Evolutionary conservation across 176 grass and related monocot species (phyloP), one percentile per base, ranked within the genome.

Genomic region (Cenchrus purpureus): DNA sequence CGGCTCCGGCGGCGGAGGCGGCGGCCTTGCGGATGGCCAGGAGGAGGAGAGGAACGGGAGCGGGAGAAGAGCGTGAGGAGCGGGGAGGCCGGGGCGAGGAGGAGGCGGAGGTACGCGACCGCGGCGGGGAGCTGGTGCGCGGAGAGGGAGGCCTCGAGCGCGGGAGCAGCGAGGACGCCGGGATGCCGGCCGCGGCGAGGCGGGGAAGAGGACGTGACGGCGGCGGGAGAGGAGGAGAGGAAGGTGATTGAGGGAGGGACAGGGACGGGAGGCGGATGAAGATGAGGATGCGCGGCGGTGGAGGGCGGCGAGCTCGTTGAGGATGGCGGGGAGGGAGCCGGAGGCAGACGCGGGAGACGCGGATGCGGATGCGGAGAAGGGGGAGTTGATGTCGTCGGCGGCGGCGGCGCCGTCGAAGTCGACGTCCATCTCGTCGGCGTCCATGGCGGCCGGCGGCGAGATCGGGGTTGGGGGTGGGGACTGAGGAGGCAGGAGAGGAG

Each of bases 11-110:
- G 25, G 65, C 2, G 81, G 61, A 37, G 34, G 77, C 54, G 6
- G 90, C 50, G 28, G 93, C 85, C 76, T 88, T 90, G 83, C 93
- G 91, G 34, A 98, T 76, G 57, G 91, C 86, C 14, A 80, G 85
- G 71, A 98, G 93, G 51, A 98, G 76, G 93, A 93, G 73, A 98
- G 87, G 82, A 95, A 94, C 19, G 89, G 80, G 12, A 93, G 79
- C 22, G 82, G 93, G 85, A 87, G 69, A 95, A 92, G 79, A 95
- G 79, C 17, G 90, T 86, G 42, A 85, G 82, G 49, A 90, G 83
- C 15, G 91, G 86, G 76, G 86, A 87, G 6, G 65, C 78, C 60
- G 89, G 80, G 42, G 83, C 63, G 53, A 91, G 87, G 25, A 86
- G 85, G 86, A 87, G 87, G 68, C 81, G 71, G 86, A 93, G 93